These are phyloP conservation scores for Stemphylium beticola DNA, from an alignment of 2,329 filamentous ascomycete species.

Conservation along the genomic window DNA sequence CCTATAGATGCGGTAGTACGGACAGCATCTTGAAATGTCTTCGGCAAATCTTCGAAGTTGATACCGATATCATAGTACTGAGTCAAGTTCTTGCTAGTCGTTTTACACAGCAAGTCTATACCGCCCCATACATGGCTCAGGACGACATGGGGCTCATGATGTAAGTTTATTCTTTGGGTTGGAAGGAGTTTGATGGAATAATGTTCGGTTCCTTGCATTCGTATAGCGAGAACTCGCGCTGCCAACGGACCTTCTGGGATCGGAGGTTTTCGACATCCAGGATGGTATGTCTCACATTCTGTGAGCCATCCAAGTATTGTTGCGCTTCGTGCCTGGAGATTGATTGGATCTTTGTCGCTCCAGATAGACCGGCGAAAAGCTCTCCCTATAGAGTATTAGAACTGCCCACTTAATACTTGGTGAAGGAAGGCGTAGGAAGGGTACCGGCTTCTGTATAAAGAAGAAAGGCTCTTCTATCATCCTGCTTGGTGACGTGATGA, in stretches of 20 bases:
- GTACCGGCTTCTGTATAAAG: neutral
- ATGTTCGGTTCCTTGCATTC: neutral
- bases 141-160: neutral
- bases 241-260: neutral
- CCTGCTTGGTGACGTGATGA: neutral
- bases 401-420: neutral
- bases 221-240: neutral
- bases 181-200: neutral
- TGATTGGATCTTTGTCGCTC: neutral
- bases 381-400: neutral
- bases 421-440: neutral
- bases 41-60: neutral
- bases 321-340: neutral
- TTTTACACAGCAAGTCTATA: neutral
- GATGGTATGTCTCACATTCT: neutral
- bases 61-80: neutral
- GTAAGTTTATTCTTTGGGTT: neutral
- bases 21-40: neutral
- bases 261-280: neutral
- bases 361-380: neutral
- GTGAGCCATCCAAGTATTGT: slow-evolving; percentile 1
- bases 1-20: neutral
- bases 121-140: slow-evolving; percentile 2
- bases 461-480: neutral
- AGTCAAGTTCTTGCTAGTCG: neutral